phyloP scores from a whole-genome alignment of 2,329 filamentous ascomycete species.

The Colletotrichum sp. region DNA sequence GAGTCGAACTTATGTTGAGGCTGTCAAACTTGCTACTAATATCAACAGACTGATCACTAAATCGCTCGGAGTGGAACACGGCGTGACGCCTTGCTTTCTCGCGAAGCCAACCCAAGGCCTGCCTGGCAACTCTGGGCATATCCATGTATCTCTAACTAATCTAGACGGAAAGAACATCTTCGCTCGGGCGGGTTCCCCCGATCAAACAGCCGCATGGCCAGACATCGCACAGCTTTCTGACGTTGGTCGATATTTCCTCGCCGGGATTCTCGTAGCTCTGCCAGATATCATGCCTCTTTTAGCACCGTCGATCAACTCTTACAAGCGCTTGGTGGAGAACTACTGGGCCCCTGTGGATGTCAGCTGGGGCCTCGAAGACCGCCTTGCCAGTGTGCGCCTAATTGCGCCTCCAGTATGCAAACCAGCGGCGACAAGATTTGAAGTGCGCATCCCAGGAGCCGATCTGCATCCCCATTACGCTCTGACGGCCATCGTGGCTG shows the following conservation, averaged over 20 bases:
- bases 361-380: neutral
- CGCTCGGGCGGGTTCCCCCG: neutral
- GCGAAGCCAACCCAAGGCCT: neutral
- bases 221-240: neutral
- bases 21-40: neutral
- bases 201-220: neutral
- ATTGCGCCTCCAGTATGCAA: neutral
- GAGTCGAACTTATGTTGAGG: neutral
- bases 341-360: constrained; percentile 71
- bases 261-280: constrained; percentile 52
- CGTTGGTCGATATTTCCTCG: neutral
- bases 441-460: neutral
- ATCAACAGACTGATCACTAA: neutral
- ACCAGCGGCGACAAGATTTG: neutral
- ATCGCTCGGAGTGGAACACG: neutral
- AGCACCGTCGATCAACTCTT: constrained; percentile 77
- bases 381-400: neutral
- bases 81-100: neutral
- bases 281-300: constrained; percentile 79
- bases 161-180: neutral
- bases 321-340: constrained; percentile 79
- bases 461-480: neutral
- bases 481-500: neutral
- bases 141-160: neutral
- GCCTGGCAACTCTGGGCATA: neutral